Percentiles rank a stretch among this genome's conserved stretches.
phyloP scores from a whole-genome alignment of 1,139 yeast species.

The Geotrichum bryndzae region DNA sequence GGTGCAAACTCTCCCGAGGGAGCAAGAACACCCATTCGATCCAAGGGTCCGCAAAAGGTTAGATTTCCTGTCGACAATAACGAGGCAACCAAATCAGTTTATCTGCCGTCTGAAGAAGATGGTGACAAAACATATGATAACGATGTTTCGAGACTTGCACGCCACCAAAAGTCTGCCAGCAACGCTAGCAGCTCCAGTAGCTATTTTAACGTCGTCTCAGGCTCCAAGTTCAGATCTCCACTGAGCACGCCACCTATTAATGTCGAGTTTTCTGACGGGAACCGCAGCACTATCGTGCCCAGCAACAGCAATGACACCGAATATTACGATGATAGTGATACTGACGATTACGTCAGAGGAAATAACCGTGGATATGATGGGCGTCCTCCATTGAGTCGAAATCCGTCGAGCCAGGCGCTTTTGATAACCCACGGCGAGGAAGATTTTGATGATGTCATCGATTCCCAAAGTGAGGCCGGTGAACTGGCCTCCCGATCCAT shows the following conservation, averaged over 20 bases:
- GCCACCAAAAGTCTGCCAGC: neutral
- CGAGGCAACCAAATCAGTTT: constrained; percentile 24
- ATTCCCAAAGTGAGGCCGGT: neutral
- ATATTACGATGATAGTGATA: neutral
- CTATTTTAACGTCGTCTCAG: neutral
- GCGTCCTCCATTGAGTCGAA: constrained; percentile 10
- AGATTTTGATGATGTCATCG: neutral
- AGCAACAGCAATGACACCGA: neutral
- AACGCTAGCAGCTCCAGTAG: neutral
- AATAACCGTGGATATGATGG: neutral
- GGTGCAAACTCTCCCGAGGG: constrained; percentile 3
- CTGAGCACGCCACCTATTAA: constrained; percentile 10
- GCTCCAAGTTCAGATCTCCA: constrained; percentile 3
- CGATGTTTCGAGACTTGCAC: constrained; percentile 4
- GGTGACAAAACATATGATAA: neutral
- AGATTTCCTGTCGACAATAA: constrained; percentile 31
- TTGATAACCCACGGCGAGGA: neutral
- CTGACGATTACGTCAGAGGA: neutral
- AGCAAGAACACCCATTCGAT: neutral
- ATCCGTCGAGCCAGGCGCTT: constrained; percentile 3
- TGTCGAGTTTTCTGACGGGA: constrained; percentile 2
- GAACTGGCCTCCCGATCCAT: constrained; percentile 4
- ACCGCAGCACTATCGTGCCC: neutral
- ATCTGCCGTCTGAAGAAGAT: constrained; percentile 28
- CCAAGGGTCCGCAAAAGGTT: constrained; percentile 25